Percentiles rank a stretch among this genome's conserved stretches.
Evolutionary conservation across 2,329 filamentous ascomycete species (phyloP).

Genomic region (Fusarium poae): DNA sequence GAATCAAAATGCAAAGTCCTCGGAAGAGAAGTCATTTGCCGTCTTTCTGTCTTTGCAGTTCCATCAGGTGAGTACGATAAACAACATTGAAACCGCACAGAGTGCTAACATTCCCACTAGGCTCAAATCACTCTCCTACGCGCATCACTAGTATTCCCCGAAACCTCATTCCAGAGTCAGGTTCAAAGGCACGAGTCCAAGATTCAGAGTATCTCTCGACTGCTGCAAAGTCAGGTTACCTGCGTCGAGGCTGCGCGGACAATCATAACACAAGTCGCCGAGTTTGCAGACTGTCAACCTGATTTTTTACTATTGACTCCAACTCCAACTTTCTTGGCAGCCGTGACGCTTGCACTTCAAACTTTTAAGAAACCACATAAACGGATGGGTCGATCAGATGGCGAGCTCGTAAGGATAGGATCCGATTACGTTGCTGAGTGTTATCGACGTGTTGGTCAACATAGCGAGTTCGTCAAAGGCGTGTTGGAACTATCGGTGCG

Average conservation of each 20-base stretch:
- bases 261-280: constrained; percentile 39
- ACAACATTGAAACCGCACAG: background rate
- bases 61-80: constrained; percentile 17
- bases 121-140: constrained; percentile 41
- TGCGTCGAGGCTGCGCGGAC: constrained; percentile 41
- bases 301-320: constrained; percentile 36
- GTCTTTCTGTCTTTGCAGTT: constrained; percentile 40
- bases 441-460: constrained; percentile 31
- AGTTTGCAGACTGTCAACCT: constrained; percentile 35
- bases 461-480: constrained; percentile 31
- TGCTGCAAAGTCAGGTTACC: constrained; percentile 38
- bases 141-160: constrained; percentile 40
- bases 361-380: constrained; percentile 45
- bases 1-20: constrained; percentile 9
- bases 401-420: constrained; percentile 35
- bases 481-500: constrained; percentile 32
- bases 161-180: constrained; percentile 32
- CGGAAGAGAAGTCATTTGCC: constrained; percentile 25
- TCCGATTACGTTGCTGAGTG: constrained; percentile 36
- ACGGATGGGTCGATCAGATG: constrained; percentile 42
- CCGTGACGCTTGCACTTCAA: constrained; percentile 35
- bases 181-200: constrained; percentile 35
- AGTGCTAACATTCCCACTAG: background rate
- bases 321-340: constrained; percentile 35
- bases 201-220: constrained; percentile 20